Evolutionary conservation across 2,329 filamentous ascomycete species (phyloP).

Genomic region (Fusarium redolens): DNA sequence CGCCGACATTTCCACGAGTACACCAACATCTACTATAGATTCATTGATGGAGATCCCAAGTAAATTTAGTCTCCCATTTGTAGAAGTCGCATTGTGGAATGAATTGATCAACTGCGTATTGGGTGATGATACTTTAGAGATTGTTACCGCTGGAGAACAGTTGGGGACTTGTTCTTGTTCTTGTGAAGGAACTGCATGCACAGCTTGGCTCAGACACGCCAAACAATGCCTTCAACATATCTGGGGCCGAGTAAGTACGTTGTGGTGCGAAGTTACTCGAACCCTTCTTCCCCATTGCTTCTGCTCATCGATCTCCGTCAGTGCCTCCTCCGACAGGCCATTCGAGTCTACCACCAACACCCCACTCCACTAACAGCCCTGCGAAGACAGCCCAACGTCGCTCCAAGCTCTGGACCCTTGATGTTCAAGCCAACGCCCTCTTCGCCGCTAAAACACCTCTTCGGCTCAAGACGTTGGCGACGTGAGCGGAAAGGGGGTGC

Average conservation of each 20-base stretch:
- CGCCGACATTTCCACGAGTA: accelerated
- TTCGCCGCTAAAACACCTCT: accelerated
- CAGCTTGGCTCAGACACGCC: accelerated
- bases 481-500: neutral
- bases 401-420: accelerated
- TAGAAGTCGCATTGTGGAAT: neutral
- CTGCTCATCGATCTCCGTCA: neutral
- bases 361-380: neutral
- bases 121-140: accelerated
- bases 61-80: accelerated
- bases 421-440: neutral
- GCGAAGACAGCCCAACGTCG: accelerated
- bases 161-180: neutral
- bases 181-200: neutral
- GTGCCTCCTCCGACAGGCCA: too few relatives aligned
- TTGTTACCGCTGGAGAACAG: accelerated
- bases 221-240: accelerated
- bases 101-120: accelerated
- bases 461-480: accelerated
- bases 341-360: accelerated
- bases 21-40: neutral
- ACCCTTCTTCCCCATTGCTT: accelerated
- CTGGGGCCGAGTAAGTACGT: accelerated
- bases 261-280: accelerated
- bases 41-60: too few relatives aligned